Evolutionary conservation across 345 rosid genomes (phyloP).

Genomic region (Pistacia atlantica): DNA sequence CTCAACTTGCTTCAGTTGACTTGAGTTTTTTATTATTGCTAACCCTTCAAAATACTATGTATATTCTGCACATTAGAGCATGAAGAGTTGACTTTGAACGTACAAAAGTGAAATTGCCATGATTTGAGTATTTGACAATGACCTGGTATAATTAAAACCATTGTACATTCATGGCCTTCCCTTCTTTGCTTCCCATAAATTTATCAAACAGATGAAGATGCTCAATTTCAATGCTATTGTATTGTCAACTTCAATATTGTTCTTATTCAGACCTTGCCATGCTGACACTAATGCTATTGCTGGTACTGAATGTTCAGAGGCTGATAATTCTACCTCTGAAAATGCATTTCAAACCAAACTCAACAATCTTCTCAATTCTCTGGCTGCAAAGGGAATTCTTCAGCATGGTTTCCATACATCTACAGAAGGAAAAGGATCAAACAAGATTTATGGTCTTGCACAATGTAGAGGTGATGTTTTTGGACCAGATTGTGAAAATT

Average conservation of each 20-base stretch:
- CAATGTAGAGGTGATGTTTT: slow-evolving; percentile 48
- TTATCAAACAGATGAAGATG: slow-evolving; percentile 12
- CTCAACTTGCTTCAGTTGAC: not conserved
- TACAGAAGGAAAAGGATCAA: slow-evolving; percentile 22
- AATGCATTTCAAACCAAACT: slow-evolving; percentile 31
- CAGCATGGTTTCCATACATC: slow-evolving; percentile 33
- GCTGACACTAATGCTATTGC: slow-evolving; percentile 33
- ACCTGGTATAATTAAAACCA: not conserved
- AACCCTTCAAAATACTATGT: not conserved
- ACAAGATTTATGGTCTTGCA: slow-evolving; percentile 36
- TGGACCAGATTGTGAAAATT: slow-evolving; percentile 27
- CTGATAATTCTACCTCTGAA: slow-evolving; percentile 26
- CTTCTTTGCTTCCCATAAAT: not conserved
- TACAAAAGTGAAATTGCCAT: not conserved
- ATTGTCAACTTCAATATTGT: slow-evolving; percentile 16
- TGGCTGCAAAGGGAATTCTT: slow-evolving; percentile 28
- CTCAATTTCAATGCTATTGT: slow-evolving; percentile 5
- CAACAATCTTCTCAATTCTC: slow-evolving; percentile 23
- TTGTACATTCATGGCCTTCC: not conserved
- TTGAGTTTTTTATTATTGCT: not conserved
- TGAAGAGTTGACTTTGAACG: not conserved
- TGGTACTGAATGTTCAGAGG: slow-evolving; percentile 29
- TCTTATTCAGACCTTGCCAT: slow-evolving; percentile 9
- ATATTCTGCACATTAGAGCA: not conserved
- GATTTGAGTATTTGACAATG: not conserved